Evolutionary conservation across 2,329 filamentous ascomycete species (phyloP), one percentile per base, ranked within the genome.

Genomic region (Talaromyces sp.): DNA sequence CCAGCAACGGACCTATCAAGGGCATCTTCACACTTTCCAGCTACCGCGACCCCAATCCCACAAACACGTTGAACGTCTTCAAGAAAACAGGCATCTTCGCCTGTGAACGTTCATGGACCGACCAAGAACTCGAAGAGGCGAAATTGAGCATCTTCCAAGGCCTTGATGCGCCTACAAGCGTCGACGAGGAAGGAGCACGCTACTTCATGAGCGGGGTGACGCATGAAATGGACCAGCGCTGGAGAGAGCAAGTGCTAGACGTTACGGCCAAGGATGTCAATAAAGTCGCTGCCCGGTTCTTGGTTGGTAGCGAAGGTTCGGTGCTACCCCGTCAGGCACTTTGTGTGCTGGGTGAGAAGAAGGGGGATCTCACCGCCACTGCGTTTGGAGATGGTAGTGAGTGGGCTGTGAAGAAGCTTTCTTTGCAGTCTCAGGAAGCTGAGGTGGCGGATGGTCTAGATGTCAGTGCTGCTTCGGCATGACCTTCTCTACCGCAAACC

Each of bases 11-110:
- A 27, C 87, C 90, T 0, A 81, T 97, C 8, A 90, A 92, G 70
- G 94, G 93, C 27, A 78, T 96, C 1, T 98, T 99, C 71, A 92
- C 92, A 17, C 96, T 97, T 81, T 97, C 96, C 80, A 94, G 91
- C 52, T 99, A 99, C 83, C 91, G 95, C 61, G 95, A 99, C 75
- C 95, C 95, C 2, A 97, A 98, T 75, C 94, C 95, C 0, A 84
- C 89, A 68, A 97, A 97, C 78, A 94, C 92, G 0, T 81, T 98
- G 69, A 87, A 86, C 64, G 91, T 97, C 67, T 96, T 97, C 88
- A 83, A 85, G 37, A 89, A 90, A 64, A 91, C 92, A 1, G 95
- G 94, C 1, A 82, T 85, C 27, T 97, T 93, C 88, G 95, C 93
- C 0, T 84, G 88, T 11, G 89, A 96, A 70, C 90, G 90, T 72